Conservation (phyloP, 2,329 filamentous ascomycete species). For the Fusarium bactridioides region DNA sequence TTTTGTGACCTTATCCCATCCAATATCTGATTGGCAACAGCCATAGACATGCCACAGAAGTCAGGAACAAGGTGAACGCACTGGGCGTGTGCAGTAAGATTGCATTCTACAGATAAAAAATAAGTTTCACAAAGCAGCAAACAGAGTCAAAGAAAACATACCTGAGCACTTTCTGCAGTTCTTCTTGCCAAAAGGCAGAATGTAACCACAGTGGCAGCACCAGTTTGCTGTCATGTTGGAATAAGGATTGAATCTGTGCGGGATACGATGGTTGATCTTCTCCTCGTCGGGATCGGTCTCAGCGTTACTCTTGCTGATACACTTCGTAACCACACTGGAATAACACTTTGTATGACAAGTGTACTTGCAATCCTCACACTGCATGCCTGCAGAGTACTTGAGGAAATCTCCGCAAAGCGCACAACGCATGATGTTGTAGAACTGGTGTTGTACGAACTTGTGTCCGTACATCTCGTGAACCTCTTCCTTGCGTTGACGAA, state of each 20-base stretch:
- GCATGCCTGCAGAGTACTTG: slow-evolving; percentile 98
- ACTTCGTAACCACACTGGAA: slow-evolving; percentile 95
- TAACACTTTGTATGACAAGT: slow-evolving; percentile 99
- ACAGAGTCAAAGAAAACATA: slow-evolving; percentile 50
- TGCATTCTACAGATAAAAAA: slow-evolving; percentile 71
- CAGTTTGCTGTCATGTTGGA: slow-evolving; percentile 98
- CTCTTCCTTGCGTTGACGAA: slow-evolving; percentile 97
- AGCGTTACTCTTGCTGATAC: slow-evolving; percentile 98
- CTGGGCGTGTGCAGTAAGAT: slow-evolving; percentile 86
- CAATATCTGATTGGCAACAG: slow-evolving; percentile 91
- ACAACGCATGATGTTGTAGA: slow-evolving; percentile 99
- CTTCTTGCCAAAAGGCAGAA: slow-evolving; percentile 92
- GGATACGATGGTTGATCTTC: slow-evolving; percentile 99
- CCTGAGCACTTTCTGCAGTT: slow-evolving; percentile 92
- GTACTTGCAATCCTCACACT: slow-evolving; percentile 99
- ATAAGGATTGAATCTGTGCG: slow-evolving; percentile 95
- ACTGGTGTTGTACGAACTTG: slow-evolving; percentile 98
- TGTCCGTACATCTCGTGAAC: slow-evolving; percentile 99
- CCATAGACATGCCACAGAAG: slow-evolving; percentile 99
- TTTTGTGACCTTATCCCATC: slow-evolving; percentile 85
- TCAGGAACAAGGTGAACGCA: slow-evolving; percentile 97
- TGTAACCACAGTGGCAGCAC: slow-evolving; percentile 99
- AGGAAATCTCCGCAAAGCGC: slow-evolving; percentile 97
- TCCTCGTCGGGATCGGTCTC: slow-evolving; percentile 98
- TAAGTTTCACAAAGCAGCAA: slow-evolving; percentile 40